Conservation (phyloP, 148 eudicot species). For the Polygonum aviculare region DNA sequence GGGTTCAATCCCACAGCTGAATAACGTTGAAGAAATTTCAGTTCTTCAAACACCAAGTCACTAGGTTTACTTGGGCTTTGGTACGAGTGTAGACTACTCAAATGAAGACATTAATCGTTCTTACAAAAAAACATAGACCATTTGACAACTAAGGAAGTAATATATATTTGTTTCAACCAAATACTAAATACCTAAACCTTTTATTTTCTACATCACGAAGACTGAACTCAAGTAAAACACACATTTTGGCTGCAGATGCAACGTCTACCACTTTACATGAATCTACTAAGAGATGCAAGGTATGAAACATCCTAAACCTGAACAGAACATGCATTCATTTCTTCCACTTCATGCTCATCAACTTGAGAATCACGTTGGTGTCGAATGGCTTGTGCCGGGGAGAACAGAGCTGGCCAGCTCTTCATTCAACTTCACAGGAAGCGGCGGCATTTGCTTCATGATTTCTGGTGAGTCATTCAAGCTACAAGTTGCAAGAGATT, state of each 20-base stretch:
- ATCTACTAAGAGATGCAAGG: background rate
- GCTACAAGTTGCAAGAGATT: slow-evolving; percentile 28
- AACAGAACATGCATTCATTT: background rate
- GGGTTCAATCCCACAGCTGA: no score
- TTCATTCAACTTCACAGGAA: slow-evolving; percentile 83
- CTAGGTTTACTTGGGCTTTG: no score
- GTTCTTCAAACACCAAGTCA: no score
- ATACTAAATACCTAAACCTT: no score
- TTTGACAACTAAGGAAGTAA: no score
- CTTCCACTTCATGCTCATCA: slow-evolving; percentile 15
- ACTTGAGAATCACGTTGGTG: no score
- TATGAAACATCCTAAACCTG: background rate
- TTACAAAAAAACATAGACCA: no score
- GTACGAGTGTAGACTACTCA: no score
- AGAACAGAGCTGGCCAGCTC: slow-evolving; percentile 67
- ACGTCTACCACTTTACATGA: background rate
- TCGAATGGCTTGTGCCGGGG: slow-evolving; percentile 30
- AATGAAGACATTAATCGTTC: no score
- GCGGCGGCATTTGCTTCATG: slow-evolving; percentile 97
- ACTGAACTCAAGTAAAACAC: background rate
- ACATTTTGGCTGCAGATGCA: background rate
- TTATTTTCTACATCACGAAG: no score
- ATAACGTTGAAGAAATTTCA: no score
- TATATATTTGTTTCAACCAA: no score
- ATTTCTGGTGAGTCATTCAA: slow-evolving; percentile 73